A percentile compares a stretch with the other conserved stretches of the same genome.
Conservation (phyloP, 75 land plant genomes). For the Gnetum montanum region DNA sequence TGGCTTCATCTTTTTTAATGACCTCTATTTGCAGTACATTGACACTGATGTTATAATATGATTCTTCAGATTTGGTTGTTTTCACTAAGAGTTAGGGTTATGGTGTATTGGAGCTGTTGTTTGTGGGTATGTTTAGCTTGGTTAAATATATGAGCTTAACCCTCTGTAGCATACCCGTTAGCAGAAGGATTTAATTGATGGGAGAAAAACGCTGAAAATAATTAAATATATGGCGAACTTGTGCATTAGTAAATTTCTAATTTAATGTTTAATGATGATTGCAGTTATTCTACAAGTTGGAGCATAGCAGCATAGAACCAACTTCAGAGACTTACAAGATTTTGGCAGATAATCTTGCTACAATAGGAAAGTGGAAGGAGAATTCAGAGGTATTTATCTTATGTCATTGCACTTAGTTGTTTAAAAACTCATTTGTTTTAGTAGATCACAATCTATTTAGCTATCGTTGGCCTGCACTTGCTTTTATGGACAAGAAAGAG, state of each 20-base stretch:
- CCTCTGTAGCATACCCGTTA: too few species aligned
- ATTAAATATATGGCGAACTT: not conserved
- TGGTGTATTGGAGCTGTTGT: not conserved
- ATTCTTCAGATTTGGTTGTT: too few species aligned
- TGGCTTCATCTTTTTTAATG: too few species aligned
- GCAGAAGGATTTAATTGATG: too few species aligned
- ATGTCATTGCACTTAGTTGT: too few species aligned
- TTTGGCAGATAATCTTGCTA: slow-evolving; percentile 59
- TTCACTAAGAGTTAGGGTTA: not conserved
- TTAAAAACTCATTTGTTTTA: too few species aligned
- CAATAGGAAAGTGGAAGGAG: slow-evolving; percentile 70
- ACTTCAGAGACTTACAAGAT: slow-evolving; percentile 43
- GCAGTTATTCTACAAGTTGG: slow-evolving; percentile 64
- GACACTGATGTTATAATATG: too few species aligned
- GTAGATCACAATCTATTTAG: too few species aligned
- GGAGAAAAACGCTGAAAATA: not conserved
- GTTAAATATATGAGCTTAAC: too few species aligned
- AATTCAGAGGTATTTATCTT: slow-evolving; percentile 60
- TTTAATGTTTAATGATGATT: slow-evolving; percentile 1
- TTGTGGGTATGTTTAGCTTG: not conserved
- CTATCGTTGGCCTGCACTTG: too few species aligned
- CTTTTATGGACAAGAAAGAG: too few species aligned
- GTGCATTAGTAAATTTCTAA: not conserved
- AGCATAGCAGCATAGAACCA: slow-evolving; percentile 36
- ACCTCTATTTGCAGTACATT: too few species aligned